These are phyloP conservation scores for Huntiella decipiens DNA, from an alignment of 2,329 filamentous ascomycete species.

Conservation along the genomic window DNA sequence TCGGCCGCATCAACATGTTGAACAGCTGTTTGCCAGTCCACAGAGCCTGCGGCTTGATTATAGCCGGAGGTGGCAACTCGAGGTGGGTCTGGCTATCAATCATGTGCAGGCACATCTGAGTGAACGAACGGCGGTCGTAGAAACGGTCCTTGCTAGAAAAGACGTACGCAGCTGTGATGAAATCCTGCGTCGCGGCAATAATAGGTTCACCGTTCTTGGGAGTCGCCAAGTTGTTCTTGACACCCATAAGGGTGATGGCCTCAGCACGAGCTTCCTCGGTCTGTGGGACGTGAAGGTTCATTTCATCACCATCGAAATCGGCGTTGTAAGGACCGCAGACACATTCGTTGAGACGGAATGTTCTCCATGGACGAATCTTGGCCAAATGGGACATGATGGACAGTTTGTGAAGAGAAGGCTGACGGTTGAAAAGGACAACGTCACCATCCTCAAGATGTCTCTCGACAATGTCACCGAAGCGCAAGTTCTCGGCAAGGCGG, in stretches of 20 bases:
- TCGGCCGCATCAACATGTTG: constrained; percentile 77
- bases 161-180: constrained; percentile 87
- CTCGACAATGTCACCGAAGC: constrained; percentile 76
- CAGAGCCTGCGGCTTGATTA: constrained; percentile 65
- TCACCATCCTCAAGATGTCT: constrained; percentile 90
- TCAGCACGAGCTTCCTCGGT: constrained; percentile 93
- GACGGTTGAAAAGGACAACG: constrained; percentile 92
- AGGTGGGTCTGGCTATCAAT: constrained; percentile 59
- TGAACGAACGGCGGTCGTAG: constrained; percentile 73
- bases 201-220: constrained; percentile 97
- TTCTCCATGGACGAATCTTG: constrained; percentile 86
- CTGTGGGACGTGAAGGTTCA: constrained; percentile 96
- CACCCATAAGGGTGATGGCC: constrained; percentile 91
- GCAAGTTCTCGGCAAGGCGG: constrained; percentile 52
- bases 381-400: constrained; percentile 94
- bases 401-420: constrained; percentile 93
- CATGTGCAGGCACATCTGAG: constrained; percentile 87
- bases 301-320: constrained; percentile 97
- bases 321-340: constrained; percentile 97
- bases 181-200: constrained; percentile 97
- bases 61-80: constrained; percentile 70
- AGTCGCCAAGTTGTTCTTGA: constrained; percentile 88
- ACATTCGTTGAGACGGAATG: constrained; percentile 93
- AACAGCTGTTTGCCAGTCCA: constrained; percentile 98
- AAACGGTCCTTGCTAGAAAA: constrained; percentile 86